Evolutionary conservation across 2,329 filamentous ascomycete genomes (phyloP), one percentile per base, ranked within the genome.

Genomic region (Lasiodiplodia sp.): DNA sequence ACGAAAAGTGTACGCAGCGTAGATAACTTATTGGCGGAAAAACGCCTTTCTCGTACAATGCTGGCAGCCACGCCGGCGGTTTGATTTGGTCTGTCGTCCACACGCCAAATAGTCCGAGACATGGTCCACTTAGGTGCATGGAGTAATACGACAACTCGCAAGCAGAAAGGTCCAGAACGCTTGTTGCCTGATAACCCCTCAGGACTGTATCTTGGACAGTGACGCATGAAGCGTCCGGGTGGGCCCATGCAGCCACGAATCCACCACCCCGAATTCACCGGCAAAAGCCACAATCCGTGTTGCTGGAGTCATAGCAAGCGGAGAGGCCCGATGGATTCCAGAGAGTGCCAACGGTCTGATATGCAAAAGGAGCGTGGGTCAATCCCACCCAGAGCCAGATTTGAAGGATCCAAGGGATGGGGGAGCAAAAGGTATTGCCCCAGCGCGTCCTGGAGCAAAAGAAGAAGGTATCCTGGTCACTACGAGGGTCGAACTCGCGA

Each of bases 401-500:
- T 18, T 10, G 11, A 10, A 31, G 40, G 16, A 47, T 23, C 23
- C 37, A 44, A 6, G 23, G 23, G 6, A 10, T n/a, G 10, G 16
- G 12, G 2, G 12, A 34, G 25, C 40, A 64, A 52, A 64, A 64
- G 31, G 38, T 16, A 4, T 16, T 16, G 18, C n/a, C 16, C n/a
- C 60, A 52, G 44, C 2, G 7, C 3, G 12, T 14, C 11, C 28
- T 11, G 7, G 25, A 21, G 47, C 38, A 69, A 66, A 69, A 56
- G 62, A 52, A 66, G 40, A 58, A 23, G 44, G 11, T 38, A 11
- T 18, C 11, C 10, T 70, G 69, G 69, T 70, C 69, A 70, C 53
- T 69, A 70, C 68, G 69, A 66, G 69, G 69, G 69, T 70, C 69
- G 69, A 70, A 70, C 69, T 66, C 69, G 68, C 69, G 69, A 69